Evolutionary conservation across 2,329 filamentous ascomycete species (phyloP).

Genomic region (Calonectria crousiana): DNA sequence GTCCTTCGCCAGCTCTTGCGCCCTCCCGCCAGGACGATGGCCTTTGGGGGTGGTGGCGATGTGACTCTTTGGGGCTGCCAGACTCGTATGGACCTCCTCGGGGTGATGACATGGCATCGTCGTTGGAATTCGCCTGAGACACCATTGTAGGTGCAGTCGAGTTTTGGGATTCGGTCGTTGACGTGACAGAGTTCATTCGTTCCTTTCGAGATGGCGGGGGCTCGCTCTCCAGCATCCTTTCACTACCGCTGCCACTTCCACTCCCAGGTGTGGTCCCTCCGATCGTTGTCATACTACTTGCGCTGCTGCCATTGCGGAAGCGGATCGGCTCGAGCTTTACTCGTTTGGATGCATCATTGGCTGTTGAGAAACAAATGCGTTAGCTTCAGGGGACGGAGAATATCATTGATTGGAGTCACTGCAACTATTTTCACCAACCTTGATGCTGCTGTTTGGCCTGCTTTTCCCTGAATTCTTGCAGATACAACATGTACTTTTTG

Average conservation of each 20-base stretch:
- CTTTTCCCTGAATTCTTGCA: slow-evolving; percentile 83
- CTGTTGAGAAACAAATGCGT: slow-evolving; percentile 28
- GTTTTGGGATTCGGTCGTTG: slow-evolving; percentile 59
- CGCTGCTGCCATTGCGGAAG: slow-evolving; percentile 53
- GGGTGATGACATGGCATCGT: slow-evolving; percentile 61
- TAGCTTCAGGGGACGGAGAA: slow-evolving; percentile 11
- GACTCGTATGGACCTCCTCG: slow-evolving; percentile 52
- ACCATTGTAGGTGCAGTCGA: slow-evolving; percentile 53
- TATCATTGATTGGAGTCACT: neutral
- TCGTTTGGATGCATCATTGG: slow-evolving; percentile 60
- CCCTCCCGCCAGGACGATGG: slow-evolving; percentile 45
- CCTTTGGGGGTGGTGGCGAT: slow-evolving; percentile 43
- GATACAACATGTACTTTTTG: slow-evolving; percentile 76
- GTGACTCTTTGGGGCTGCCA: slow-evolving; percentile 43
- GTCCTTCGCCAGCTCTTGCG: slow-evolving; percentile 32
- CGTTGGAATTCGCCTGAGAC: slow-evolving; percentile 52
- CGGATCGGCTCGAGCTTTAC: slow-evolving; percentile 57
- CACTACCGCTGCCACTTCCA: slow-evolving; percentile 60
- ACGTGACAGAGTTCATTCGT: slow-evolving; percentile 61
- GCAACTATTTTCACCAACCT: slow-evolving; percentile 55
- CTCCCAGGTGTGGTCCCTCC: slow-evolving; percentile 44
- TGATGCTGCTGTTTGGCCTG: slow-evolving; percentile 69
- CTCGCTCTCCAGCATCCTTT: slow-evolving; percentile 62
- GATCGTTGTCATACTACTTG: slow-evolving; percentile 54
- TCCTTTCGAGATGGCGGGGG: slow-evolving; percentile 60